Evolutionary conservation across 2,329 filamentous ascomycete species (phyloP).

Genomic region (Colletotrichum tanaceti): DNA sequence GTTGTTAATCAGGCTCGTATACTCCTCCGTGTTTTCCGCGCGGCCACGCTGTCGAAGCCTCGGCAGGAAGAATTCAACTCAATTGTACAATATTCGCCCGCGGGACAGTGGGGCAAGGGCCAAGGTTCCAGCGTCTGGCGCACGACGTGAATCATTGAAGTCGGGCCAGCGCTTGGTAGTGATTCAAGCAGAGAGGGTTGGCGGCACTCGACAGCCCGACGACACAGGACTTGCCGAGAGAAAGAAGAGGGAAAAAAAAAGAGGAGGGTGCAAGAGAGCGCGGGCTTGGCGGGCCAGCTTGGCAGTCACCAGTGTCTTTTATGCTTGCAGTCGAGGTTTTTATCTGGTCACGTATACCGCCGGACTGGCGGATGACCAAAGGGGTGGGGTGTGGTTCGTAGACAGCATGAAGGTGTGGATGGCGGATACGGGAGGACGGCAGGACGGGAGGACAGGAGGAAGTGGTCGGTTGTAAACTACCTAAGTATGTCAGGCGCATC

Average conservation of each 20-base stretch:
- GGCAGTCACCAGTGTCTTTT: no score
- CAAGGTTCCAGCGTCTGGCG: not conserved
- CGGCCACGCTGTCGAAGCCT: constrained; percentile 7
- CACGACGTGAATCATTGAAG: constrained; percentile 35
- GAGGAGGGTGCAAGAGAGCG: not conserved
- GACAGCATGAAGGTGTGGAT: no score
- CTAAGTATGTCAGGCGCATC: not conserved
- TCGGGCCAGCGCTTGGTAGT: constrained; percentile 18
- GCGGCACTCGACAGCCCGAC: not conserved
- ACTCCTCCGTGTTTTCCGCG: not conserved
- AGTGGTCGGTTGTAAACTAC: not conserved
- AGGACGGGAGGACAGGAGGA: not conserved
- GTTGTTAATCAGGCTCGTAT: not conserved
- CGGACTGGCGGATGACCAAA: not conserved
- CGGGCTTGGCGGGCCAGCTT: constrained; percentile 17
- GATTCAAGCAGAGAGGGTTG: constrained; percentile 2
- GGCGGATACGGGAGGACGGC: not conserved
- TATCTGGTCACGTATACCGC: not conserved
- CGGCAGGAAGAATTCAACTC: constrained; percentile 19
- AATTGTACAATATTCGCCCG: not conserved
- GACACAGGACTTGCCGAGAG: not conserved
- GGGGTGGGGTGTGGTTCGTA: not conserved
- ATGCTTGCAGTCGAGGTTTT: not conserved
- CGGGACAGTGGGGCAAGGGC: not conserved
- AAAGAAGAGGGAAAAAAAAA: not conserved